These are phyloP conservation scores for Calendula officinalis DNA, from an alignment of 129 eudicot genomes.

Conservation along the genomic window DNA sequence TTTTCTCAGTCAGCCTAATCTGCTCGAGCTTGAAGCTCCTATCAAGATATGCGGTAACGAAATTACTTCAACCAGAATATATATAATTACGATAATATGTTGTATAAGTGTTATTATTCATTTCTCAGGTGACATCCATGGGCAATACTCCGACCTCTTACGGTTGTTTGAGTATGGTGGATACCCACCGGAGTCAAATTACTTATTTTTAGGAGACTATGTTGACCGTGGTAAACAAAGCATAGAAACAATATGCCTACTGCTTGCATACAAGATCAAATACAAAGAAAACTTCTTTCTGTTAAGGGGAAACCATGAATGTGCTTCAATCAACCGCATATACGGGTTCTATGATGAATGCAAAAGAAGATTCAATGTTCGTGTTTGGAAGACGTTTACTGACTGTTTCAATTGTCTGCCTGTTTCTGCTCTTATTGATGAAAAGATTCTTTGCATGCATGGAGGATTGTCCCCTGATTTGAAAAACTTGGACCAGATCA, in stretches of 20 bases:
- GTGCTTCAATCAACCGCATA: constrained; percentile 62
- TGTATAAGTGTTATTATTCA: no score
- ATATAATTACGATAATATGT: no score
- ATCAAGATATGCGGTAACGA: constrained; percentile 71
- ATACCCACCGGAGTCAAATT: constrained; percentile 54
- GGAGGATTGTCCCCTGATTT: constrained; percentile 68
- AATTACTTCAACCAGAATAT: neutral
- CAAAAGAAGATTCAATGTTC: constrained; percentile 61
- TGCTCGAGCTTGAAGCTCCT: constrained; percentile 84
- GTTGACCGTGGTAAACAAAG: constrained; percentile 76
- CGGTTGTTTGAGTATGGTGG: constrained; percentile 67
- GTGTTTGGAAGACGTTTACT: constrained; percentile 59
- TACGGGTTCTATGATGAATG: constrained; percentile 66
- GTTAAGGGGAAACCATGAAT: constrained; percentile 66
- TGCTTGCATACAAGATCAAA: constrained; percentile 62
- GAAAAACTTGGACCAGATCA: constrained; percentile 49
- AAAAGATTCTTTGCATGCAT: constrained; percentile 69
- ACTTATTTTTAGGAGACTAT: constrained; percentile 58
- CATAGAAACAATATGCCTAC: constrained; percentile 68
- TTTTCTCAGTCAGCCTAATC: constrained; percentile 67
- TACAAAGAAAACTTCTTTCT: constrained; percentile 71
- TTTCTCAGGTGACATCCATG: constrained; percentile 58
- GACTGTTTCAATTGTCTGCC: constrained; percentile 62
- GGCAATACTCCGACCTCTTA: constrained; percentile 58
- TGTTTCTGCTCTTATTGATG: constrained; percentile 66